These are phyloP conservation scores for Ochetophila trinervis DNA, from an alignment of 306 rosid species.

Conservation along the genomic window DNA sequence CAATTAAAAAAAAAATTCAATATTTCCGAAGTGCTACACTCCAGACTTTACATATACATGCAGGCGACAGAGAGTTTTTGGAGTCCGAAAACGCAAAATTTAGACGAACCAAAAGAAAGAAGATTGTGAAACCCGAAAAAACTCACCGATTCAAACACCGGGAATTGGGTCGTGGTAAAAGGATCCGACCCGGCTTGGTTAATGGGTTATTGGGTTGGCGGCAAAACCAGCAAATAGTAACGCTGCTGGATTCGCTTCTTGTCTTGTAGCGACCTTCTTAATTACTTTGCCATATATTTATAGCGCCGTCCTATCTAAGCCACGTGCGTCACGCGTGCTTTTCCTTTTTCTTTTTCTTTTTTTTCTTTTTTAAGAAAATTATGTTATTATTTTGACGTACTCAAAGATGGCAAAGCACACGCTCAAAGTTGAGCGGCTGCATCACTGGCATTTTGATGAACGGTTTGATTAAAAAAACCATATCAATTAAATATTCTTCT, in stretches of 20 bases:
- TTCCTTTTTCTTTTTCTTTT: not conserved
- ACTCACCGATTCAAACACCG: not conserved
- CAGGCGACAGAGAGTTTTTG: not conserved
- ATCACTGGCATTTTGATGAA: no score
- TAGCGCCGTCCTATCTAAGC: slow-evolving; percentile 28
- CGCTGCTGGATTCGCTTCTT: slow-evolving; percentile 4
- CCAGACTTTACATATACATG: not conserved
- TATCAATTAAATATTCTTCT: not conserved
- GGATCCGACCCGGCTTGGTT: slow-evolving; percentile 7
- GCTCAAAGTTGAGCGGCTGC: no score
- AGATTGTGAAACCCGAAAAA: not conserved
- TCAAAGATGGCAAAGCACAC: no score
- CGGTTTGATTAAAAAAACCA: not conserved
- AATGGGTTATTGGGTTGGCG: not conserved
- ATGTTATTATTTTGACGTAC: not conserved
- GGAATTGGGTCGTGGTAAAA: not conserved
- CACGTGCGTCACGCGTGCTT: slow-evolving; percentile 33
- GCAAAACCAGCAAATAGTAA: slow-evolving; percentile 9
- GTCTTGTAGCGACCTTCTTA: slow-evolving; percentile 6
- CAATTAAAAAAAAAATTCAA: not conserved
- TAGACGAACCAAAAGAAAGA: slow-evolving; percentile 19
- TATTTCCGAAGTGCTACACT: slow-evolving; percentile 1
- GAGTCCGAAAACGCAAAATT: slow-evolving; percentile 7
- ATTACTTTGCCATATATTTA: slow-evolving; percentile 20
- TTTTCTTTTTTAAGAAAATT: not conserved